These are phyloP conservation scores for Colletotrichum sojae DNA, from an alignment of 2,329 filamentous ascomycete genomes.

Conservation along the genomic window DNA sequence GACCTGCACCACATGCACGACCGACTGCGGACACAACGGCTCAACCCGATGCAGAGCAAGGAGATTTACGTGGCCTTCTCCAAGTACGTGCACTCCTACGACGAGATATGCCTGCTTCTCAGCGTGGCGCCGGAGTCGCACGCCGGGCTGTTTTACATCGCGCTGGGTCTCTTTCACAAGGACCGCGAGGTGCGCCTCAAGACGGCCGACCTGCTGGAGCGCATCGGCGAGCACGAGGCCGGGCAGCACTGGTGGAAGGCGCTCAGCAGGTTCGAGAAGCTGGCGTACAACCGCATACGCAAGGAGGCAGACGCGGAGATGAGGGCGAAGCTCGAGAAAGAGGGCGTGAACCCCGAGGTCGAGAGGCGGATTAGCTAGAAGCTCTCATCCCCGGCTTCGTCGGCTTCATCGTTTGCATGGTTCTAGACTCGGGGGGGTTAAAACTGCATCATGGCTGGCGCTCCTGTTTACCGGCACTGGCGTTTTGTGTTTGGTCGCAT, in stretches of 20 bases:
- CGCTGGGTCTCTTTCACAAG: slow-evolving; percentile 92
- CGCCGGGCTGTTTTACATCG: slow-evolving; percentile 91
- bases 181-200: slow-evolving; percentile 82
- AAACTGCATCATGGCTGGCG: slow-evolving; percentile 19
- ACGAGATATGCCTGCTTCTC: slow-evolving; percentile 87
- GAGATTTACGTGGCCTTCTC: slow-evolving; percentile 89
- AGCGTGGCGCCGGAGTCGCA: slow-evolving; percentile 88
- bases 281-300: slow-evolving; percentile 86
- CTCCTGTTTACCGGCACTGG: slow-evolving; percentile 19
- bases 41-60: slow-evolving; percentile 81
- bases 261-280: slow-evolving; percentile 88
- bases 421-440: slow-evolving; percentile 19
- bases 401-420: slow-evolving; percentile 21
- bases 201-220: slow-evolving; percentile 84
- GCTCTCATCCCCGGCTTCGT: slow-evolving; percentile 17
- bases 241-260: slow-evolving; percentile 93
- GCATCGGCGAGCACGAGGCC: slow-evolving; percentile 88
- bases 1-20: slow-evolving; percentile 96
- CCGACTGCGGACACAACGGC: slow-evolving; percentile 84
- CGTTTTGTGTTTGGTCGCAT: slow-evolving; percentile 10
- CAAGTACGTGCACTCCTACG: slow-evolving; percentile 82
- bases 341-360: slow-evolving; percentile 55
- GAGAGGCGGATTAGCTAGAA: slow-evolving; percentile 65
- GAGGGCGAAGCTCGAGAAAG: slow-evolving; percentile 62
- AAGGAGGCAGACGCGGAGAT: slow-evolving; percentile 72